A percentile compares a stretch with the other conserved stretches of the same genome.
phyloP scores from a whole-genome alignment of 1,139 yeast species.

The Zygosaccharomyces sapae region DNA sequence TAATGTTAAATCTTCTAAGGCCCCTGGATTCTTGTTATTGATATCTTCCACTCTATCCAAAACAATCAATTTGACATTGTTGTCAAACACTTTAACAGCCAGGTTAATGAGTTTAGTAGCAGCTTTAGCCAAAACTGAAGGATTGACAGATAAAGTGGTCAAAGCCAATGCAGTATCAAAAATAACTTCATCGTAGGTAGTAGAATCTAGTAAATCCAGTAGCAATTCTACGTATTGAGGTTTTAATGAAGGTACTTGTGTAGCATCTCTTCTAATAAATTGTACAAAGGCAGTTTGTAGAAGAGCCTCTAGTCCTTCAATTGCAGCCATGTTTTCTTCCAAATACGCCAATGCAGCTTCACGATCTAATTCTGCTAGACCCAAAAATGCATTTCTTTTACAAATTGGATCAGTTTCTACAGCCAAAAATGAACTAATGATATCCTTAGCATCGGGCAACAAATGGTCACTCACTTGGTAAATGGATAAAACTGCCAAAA shows the following conservation, averaged over 20 bases:
- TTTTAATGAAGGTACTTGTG: slow-evolving; percentile 58
- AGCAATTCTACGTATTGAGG: slow-evolving; percentile 69
- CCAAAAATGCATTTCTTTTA: slow-evolving; percentile 91
- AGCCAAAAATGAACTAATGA: slow-evolving; percentile 65
- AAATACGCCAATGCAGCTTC: slow-evolving; percentile 79
- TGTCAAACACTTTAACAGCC: slow-evolving; percentile 88
- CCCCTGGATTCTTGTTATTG: slow-evolving; percentile 72
- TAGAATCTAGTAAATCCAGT: slow-evolving; percentile 65
- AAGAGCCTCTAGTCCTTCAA: slow-evolving; percentile 74
- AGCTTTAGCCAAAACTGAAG: slow-evolving; percentile 64
- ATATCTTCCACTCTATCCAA: slow-evolving; percentile 80
- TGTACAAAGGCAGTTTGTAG: slow-evolving; percentile 88
- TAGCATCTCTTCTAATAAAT: slow-evolving; percentile 81
- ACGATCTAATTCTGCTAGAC: slow-evolving; percentile 77
- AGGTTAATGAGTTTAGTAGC: slow-evolving; percentile 83
- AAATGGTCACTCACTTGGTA: slow-evolving; percentile 78
- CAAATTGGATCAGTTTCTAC: slow-evolving; percentile 92
- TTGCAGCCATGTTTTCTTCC: slow-evolving; percentile 60
- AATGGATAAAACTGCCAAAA: slow-evolving; percentile 82
- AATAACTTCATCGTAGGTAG: slow-evolving; percentile 69
- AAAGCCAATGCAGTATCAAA: slow-evolving; percentile 91
- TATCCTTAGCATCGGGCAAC: slow-evolving; percentile 91
- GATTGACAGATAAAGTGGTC: slow-evolving; percentile 65
- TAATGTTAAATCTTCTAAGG: slow-evolving; percentile 77
- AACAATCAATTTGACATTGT: slow-evolving; percentile 88